Evolutionary conservation across 2,329 filamentous ascomycete genomes (phyloP).

Genomic region (Pseudocercospora pini-densiflorae): DNA sequence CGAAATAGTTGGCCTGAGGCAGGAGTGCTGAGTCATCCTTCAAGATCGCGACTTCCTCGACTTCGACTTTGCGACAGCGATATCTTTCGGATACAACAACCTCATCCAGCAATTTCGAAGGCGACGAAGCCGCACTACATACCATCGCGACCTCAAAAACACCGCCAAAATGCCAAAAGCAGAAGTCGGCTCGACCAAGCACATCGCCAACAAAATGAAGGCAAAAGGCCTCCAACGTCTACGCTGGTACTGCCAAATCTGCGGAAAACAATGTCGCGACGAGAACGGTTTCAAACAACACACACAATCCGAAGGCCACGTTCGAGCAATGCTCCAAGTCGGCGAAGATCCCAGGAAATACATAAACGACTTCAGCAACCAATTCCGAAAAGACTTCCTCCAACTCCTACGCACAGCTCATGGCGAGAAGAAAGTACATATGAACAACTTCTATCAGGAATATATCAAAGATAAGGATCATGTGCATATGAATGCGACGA

Average conservation of each 20-base stretch:
- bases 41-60: not conserved
- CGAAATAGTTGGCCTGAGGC: not conserved
- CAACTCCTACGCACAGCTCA: slow-evolving; percentile 79
- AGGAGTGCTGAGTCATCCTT: not conserved
- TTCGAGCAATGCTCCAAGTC: slow-evolving; percentile 85
- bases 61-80: not conserved
- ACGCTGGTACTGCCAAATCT: slow-evolving; percentile 87
- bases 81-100: not conserved
- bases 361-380: slow-evolving; percentile 79
- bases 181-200: slow-evolving; percentile 89
- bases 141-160: not conserved
- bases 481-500: slow-evolving; percentile 91
- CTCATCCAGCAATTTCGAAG: not conserved
- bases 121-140: slow-evolving; percentile 17
- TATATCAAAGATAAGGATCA: slow-evolving; percentile 89
- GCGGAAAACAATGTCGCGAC: slow-evolving; percentile 76
- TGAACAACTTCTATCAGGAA: slow-evolving; percentile 95
- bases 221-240: slow-evolving; percentile 76
- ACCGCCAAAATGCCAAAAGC: slow-evolving; percentile 78
- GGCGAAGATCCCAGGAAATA: slow-evolving; percentile 85
- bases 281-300: slow-evolving; percentile 89
- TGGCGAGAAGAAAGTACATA: slow-evolving; percentile 84
- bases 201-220: slow-evolving; percentile 89
- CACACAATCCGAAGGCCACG: slow-evolving; percentile 80
- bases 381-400: slow-evolving; percentile 83